Percentiles rank a stretch among this genome's conserved stretches.
These are phyloP conservation scores for Arthrinium phaeospermum DNA, from an alignment of 2,329 filamentous ascomycete species.

Conservation along the genomic window DNA sequence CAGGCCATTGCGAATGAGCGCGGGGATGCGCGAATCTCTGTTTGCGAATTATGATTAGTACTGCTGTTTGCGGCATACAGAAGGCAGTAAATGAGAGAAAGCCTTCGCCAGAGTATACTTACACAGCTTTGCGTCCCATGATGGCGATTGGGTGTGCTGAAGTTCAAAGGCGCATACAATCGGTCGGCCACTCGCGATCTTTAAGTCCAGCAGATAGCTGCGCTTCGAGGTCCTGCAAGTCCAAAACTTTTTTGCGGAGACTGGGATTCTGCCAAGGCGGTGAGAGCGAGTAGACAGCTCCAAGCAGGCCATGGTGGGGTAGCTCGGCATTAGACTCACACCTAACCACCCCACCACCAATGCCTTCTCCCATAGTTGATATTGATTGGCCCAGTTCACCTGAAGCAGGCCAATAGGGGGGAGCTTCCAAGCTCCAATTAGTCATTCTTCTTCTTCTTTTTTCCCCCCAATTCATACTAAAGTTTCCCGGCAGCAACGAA, in stretches of 20 bases:
- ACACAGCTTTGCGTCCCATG: constrained; percentile 19
- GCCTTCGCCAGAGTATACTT: background rate
- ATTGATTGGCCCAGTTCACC: background rate
- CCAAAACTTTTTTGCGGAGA: constrained; percentile 20
- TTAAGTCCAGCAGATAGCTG: constrained; percentile 11
- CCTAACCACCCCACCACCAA: background rate
- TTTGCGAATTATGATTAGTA: background rate
- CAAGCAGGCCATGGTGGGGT: background rate
- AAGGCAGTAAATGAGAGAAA: background rate
- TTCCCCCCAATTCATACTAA: no score
- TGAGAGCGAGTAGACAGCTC: background rate
- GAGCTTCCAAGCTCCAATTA: background rate
- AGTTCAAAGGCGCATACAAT: constrained; percentile 11
- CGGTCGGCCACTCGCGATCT: background rate
- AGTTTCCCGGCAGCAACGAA: no score
- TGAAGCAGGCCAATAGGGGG: background rate
- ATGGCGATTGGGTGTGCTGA: constrained; percentile 17
- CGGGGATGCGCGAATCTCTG: constrained; percentile 87
- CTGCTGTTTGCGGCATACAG: background rate
- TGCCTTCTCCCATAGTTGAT: background rate
- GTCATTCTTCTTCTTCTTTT: background rate
- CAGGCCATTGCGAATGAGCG: constrained; percentile 88
- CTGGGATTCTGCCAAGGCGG: constrained; percentile 9
- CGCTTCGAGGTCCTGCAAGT: background rate
- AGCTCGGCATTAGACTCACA: background rate